Percentiles rank a stretch among this genome's conserved stretches.
These are phyloP conservation scores for Fusarium equiseti DNA, from an alignment of 2,329 filamentous ascomycete genomes.

Conservation along the genomic window DNA sequence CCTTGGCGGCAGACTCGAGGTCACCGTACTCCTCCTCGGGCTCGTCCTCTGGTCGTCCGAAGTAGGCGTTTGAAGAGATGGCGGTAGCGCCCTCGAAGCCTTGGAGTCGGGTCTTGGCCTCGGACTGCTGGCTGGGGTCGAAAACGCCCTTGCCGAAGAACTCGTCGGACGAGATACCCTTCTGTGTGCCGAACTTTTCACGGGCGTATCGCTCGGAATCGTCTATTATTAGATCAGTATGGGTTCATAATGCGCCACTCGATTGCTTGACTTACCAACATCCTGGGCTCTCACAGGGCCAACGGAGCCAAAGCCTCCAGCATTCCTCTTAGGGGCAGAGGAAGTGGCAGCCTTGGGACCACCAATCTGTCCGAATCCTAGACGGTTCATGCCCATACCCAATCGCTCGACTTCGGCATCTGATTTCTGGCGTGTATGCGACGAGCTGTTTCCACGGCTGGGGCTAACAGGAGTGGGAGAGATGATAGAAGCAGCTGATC, in stretches of 20 bases:
- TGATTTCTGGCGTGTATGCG: conserved; percentile 69
- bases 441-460: conserved; percentile 66
- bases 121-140: conserved; percentile 82
- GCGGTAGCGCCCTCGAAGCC: conserved; percentile 92
- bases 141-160: conserved; percentile 94
- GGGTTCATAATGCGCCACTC: neutral
- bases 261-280: conserved; percentile 67
- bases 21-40: conserved; percentile 86
- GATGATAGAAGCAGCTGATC: conserved; percentile 71
- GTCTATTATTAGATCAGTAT: conserved; percentile 56
- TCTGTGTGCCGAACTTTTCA: conserved; percentile 89
- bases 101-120: conserved; percentile 88
- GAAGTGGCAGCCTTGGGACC: conserved; percentile 70
- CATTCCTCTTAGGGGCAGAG: conserved; percentile 74
- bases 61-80: conserved; percentile 98
- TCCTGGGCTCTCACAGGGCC: conserved; percentile 77
- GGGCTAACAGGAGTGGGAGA: conserved; percentile 82
- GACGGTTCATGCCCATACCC: conserved; percentile 86
- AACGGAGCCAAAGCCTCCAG: conserved; percentile 88
- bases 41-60: conserved; percentile 91
- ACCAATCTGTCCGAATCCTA: conserved; percentile 90
- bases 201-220: conserved; percentile 88
- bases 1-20: conserved; percentile 91
- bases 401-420: conserved; percentile 87
- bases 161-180: conserved; percentile 97